Conservation (phyloP, 169 alveolate species). For the Plasmodium billcollinsi region DNA sequence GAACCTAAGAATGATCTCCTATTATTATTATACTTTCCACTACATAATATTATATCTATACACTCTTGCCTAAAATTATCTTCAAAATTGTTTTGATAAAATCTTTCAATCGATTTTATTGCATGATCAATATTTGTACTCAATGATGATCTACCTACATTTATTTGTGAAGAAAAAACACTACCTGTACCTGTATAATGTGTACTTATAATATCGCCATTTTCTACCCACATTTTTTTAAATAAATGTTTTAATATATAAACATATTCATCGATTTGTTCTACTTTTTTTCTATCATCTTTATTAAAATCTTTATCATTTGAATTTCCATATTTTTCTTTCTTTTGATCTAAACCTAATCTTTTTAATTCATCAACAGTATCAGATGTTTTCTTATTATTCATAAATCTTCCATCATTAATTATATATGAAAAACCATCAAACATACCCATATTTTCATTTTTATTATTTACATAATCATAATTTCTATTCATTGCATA, state of each 20-base stretch:
- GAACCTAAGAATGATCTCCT: slow-evolving; percentile 13
- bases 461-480: slow-evolving; percentile 24
- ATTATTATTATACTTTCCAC: slow-evolving; percentile 77
- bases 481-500: slow-evolving; percentile 7
- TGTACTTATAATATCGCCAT: slow-evolving; percentile 93
- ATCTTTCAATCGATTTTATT: slow-evolving; percentile 88
- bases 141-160: slow-evolving; percentile 90
- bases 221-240: slow-evolving; percentile 94
- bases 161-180: slow-evolving; percentile 93
- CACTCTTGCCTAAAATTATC: slow-evolving; percentile 92
- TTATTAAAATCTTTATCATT: slow-evolving; percentile 13
- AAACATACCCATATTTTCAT: not conserved
- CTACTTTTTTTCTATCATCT: slow-evolving; percentile 11
- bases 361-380: not conserved
- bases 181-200: slow-evolving; percentile 96
- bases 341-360: slow-evolving; percentile 25
- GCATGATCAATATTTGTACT: slow-evolving; percentile 91
- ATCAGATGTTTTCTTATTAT: not conserved
- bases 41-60: slow-evolving; percentile 87
- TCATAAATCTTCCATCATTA: not conserved
- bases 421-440: slow-evolving; percentile 29
- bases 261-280: slow-evolving; percentile 49
- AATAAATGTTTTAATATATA: slow-evolving; percentile 83
- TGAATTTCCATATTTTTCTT: slow-evolving; percentile 11
- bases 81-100: slow-evolving; percentile 89